These are phyloP conservation scores for Exophiala mesophila DNA, from an alignment of 2,329 filamentous ascomycete genomes.

Conservation along the genomic window DNA sequence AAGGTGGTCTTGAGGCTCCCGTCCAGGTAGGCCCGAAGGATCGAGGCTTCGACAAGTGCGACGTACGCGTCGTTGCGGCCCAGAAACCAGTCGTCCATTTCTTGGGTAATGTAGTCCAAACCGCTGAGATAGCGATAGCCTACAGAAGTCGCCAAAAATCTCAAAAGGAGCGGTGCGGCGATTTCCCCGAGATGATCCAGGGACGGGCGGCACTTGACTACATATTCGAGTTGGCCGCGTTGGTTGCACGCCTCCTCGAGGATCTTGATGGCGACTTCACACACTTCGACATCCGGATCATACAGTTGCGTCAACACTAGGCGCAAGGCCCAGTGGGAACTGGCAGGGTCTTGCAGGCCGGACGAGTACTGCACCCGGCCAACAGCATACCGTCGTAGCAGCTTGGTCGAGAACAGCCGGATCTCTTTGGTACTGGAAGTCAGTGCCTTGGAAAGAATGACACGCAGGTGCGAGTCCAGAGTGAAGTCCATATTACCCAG, in stretches of 20 bases:
- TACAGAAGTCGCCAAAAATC: conserved; percentile 92
- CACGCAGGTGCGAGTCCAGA: conserved; percentile 79
- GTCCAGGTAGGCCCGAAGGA: conserved; percentile 72
- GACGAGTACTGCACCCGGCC: conserved; percentile 44
- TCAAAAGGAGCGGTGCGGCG: conserved; percentile 82
- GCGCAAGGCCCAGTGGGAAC: conserved; percentile 93
- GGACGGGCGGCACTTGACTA: conserved; percentile 91
- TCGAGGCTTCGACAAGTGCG: conserved; percentile 85
- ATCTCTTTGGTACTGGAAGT: conserved; percentile 88
- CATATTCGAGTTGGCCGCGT: conserved; percentile 84
- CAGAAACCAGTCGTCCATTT: conserved; percentile 99
- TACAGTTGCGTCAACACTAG: conserved; percentile 97
- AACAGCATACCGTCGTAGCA: conserved; percentile 80
- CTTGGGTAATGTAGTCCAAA: conserved; percentile 96
- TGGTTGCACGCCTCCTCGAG: conserved; percentile 95
- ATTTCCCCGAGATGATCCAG: conserved; percentile 96
- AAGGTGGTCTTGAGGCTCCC: conserved; percentile 43
- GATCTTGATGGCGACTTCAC: conserved; percentile 93
- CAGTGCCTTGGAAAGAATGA: conserved; percentile 88
- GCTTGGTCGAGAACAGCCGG: conserved; percentile 81
- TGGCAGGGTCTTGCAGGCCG: conserved; percentile 43
- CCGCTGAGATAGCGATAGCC: conserved; percentile 97
- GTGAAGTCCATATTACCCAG: conserved; percentile 91
- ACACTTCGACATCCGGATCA: conserved; percentile 94
- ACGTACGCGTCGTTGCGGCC: conserved; percentile 97